Base-by-base conservation (phyloP, 2,329 filamentous ascomycete species). In the Neurospora sp. region DNA sequence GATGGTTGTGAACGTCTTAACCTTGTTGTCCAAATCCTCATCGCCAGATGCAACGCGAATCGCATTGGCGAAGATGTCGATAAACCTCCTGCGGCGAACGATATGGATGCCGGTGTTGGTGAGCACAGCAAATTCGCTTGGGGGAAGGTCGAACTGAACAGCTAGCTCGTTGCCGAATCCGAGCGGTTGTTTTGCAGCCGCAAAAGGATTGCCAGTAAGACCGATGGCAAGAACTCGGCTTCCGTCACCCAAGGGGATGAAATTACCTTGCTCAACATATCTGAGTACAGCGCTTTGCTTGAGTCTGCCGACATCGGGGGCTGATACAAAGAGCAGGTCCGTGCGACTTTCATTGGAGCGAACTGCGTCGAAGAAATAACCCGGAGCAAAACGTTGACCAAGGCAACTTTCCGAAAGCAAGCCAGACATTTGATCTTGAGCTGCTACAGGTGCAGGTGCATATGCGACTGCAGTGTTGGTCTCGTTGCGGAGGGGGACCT, bases 111-210 rank as follows among this genome's bases (percentile, higher is more conserved):
- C 96, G 15, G 88, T 93, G 75, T 96, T 97, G 39, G 96, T 98
- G 69, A 99, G 85, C 66, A 99, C 88, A 1, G 95, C 96, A 73
- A 98, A 89, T 77, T 99, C 95, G 67, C 91, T 89, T 0, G 91
- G 86, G 0, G 89, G 84, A 71, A 92, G 86, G 76, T 99, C 96
- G 75, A 96, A 99, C 75, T 99, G 96, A n/a, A 97, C 91, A 1
- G 96, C 93, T 69, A 98, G 84, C 80, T 99, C 96, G 75, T 99
- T 99, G 11, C 95, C 94, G 76, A 97, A 98, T 0, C 94, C 95
- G 28, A 88, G 78, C 0, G 92, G 91, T 36, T 88, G 86, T 11
- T 81, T 82, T 0, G 89, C 85, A 10, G 91, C 91, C 17, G 88
- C 86, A 74, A 93, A 95, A 0, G 91, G 87, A 67, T 87, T 86